A percentile compares a stretch with the other conserved stretches of the same genome.
These are phyloP conservation scores for Globisporangium spinosum DNA, from an alignment of 352 stramenopile species.

Conservation along the genomic window DNA sequence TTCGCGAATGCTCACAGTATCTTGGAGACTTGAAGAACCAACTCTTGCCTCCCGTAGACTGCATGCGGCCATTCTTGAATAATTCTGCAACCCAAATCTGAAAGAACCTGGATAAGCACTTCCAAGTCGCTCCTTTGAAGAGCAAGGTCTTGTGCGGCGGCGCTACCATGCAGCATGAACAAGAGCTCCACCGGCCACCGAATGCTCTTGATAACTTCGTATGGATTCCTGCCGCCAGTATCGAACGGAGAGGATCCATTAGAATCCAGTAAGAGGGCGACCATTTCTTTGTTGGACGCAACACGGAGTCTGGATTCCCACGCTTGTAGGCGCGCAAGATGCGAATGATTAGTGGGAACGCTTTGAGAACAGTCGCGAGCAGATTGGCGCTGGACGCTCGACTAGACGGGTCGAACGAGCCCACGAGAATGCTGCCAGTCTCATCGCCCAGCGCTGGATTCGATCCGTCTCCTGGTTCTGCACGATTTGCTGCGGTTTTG, in stretches of 20 bases:
- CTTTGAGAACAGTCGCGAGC: neutral
- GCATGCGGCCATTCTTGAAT: constrained; percentile 8
- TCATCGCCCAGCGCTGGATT: neutral
- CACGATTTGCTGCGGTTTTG: neutral
- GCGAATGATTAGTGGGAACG: neutral
- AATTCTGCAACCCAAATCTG: constrained; percentile 1
- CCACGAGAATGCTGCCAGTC: neutral
- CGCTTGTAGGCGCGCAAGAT: neutral
- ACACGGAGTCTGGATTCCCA: neutral
- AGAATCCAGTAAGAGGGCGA: neutral
- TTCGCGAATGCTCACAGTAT: neutral
- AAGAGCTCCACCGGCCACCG: constrained; percentile 24
- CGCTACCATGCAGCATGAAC: constrained; percentile 18
- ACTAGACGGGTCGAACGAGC: neutral
- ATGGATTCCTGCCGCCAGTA: neutral
- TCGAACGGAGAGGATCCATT: neutral
- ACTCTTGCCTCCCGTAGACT: neutral
- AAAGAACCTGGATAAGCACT: neutral
- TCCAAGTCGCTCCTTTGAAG: neutral
- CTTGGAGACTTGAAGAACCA: constrained; percentile 1
- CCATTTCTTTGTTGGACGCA: constrained; percentile 3
- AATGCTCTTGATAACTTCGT: constrained; percentile 18
- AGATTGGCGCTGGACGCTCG: neutral
- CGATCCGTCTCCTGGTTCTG: neutral
- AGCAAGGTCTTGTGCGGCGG: constrained; percentile 1